Percentiles rank a stretch among this genome's conserved stretches.
Evolutionary conservation across 2,329 filamentous ascomycete genomes (phyloP).

Genomic region (Cadophora malorum): DNA sequence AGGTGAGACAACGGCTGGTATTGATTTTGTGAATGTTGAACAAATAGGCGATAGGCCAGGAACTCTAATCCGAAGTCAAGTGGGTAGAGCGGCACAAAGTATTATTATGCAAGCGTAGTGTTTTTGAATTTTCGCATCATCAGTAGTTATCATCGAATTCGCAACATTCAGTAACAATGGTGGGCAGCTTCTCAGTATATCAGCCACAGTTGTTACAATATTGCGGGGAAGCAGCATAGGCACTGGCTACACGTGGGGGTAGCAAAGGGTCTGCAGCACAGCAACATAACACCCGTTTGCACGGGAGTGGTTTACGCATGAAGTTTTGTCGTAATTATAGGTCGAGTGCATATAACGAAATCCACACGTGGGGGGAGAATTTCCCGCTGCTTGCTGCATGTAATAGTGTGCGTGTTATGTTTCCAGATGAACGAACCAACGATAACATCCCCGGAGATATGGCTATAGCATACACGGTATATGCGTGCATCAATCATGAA

Average conservation of each 20-base stretch:
- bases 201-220: neutral
- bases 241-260: neutral
- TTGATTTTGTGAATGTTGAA: neutral
- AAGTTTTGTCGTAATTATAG: neutral
- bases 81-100: no score
- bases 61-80: neutral
- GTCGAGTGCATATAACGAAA: neutral
- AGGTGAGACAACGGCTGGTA: conserved; percentile 1
- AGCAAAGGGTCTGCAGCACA: neutral
- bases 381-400: neutral
- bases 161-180: neutral
- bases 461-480: conserved; percentile 12
- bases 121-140: no score
- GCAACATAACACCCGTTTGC: neutral
- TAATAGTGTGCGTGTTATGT: neutral
- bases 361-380: neutral
- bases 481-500: conserved; percentile 6
- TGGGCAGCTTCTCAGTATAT: neutral
- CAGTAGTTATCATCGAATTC: no score
- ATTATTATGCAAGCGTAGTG: no score
- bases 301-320: neutral
- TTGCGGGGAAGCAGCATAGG: conserved; percentile 1
- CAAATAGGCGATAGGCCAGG: neutral
- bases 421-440: neutral
- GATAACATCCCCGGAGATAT: neutral